Evolutionary conservation across 108 stramenopile species (phyloP).

Genomic region (Nitzschia palea): DNA sequence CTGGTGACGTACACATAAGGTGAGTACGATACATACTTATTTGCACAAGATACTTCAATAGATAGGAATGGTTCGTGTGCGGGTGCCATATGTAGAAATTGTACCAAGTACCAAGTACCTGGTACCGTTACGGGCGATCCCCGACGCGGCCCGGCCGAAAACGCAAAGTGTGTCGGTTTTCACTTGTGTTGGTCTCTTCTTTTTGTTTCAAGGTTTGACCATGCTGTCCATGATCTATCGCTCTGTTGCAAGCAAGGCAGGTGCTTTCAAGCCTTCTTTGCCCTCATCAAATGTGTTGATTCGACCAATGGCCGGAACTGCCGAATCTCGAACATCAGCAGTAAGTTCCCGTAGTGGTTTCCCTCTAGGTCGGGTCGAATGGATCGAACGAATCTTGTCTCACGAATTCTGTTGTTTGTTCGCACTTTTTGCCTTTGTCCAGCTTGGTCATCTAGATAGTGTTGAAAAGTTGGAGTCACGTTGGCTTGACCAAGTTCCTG

Average conservation of each 20-base stretch:
- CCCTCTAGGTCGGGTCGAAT: background rate
- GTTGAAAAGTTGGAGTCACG: slow-evolving; percentile 70
- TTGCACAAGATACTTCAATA: too few species aligned
- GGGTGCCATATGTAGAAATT: too few species aligned
- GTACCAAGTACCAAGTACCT: too few species aligned
- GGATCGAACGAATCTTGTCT: background rate
- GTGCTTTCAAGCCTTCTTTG: background rate
- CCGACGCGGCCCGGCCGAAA: too few species aligned
- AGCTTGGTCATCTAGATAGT: slow-evolving; percentile 80
- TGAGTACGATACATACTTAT: too few species aligned
- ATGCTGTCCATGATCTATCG: slow-evolving; percentile 33
- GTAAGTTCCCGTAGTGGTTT: slow-evolving; percentile 44
- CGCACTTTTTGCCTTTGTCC: background rate
- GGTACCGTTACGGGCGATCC: too few species aligned
- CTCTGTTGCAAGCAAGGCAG: slow-evolving; percentile 7
- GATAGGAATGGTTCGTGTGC: too few species aligned
- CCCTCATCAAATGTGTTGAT: slow-evolving; percentile 39
- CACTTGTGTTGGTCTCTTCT: too few species aligned
- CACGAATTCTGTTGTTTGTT: background rate
- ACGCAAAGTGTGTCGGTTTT: too few species aligned
- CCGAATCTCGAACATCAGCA: slow-evolving; percentile 75
- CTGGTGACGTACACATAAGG: too few species aligned
- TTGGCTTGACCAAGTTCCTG: slow-evolving; percentile 65
- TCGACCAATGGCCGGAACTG: slow-evolving; percentile 66
- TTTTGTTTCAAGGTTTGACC: slow-evolving; percentile 1